Base-by-base conservation (phyloP, 768 basidiomycete genomes). In the Mycena indigotica region DNA sequence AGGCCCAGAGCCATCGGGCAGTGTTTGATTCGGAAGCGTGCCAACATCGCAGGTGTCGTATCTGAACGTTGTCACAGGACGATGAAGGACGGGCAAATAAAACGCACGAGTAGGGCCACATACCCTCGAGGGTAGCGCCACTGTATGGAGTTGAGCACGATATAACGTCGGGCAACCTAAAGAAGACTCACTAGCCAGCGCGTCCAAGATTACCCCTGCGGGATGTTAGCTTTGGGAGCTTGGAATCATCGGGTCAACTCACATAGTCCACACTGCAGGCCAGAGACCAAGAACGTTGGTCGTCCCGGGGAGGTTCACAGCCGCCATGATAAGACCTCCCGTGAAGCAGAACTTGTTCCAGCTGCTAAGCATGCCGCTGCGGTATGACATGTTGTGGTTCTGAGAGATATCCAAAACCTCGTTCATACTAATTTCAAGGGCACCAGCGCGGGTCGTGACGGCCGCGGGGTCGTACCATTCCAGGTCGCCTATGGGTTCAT, bases 1-100 rank as follows among this genome's bases (percentile, higher is more conserved):
- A 13, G 28, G 80, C 17, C 46, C 51, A 3, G 41, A 45, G 19
- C 8, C 69, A 69, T 13, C 84, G 89, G 49, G 87, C 83, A 61
- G 84, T 55, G 50, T 57, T 70, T 95, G 94, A 70, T 93, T 93
- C 10, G 82, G 75, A 1, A 88, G 74, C 2, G 91, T 93, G 4
- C 92, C 92, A 15, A 90, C 80, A 67, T 93, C 91, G 69, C 92
- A 93, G 4, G 84, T 68, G 57, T 88, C 84, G 63, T 88, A 88
- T 4, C 79, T 80, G 66, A n/a, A n/a, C n/a, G n/a, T n/a, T n/a
- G n/a, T n/a, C n/a, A n/a, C n/a, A n/a, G n/a, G n/a, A n/a, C n/a
- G n/a, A n/a, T n/a, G n/a, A n/a, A n/a, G n/a, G n/a, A n/a, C n/a
- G n/a, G n/a, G n/a, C n/a, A n/a, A n/a, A n/a, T n/a, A n/a, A n/a